Conservation (phyloP, 768 basidiomycete species). For the Calocera viscosa region DNA sequence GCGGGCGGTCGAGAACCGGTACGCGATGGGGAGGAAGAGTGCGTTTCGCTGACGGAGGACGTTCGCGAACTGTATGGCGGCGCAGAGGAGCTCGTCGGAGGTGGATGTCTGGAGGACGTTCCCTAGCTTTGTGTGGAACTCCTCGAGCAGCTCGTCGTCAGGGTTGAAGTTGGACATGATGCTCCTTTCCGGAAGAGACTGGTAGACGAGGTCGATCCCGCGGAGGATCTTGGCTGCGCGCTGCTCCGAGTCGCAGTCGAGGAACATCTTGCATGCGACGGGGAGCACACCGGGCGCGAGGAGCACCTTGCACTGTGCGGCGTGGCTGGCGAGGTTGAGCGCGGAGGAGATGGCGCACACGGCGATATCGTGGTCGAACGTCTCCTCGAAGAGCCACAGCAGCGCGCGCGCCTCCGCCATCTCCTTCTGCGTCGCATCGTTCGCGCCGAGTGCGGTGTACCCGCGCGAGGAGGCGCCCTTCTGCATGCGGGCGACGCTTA, state of each 20-base stretch:
- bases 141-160: not conserved
- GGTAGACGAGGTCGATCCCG: constrained; percentile 2
- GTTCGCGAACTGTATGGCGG: not conserved
- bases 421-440: not conserved
- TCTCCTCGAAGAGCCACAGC: constrained; percentile 1
- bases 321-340: not conserved
- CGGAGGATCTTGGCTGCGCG: not conserved
- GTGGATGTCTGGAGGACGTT: not conserved
- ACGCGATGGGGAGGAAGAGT: not conserved
- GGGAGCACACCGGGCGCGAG: not conserved
- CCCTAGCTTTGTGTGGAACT: not conserved
- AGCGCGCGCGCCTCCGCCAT: not conserved
- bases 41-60: constrained; percentile 3
- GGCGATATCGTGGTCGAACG: constrained; percentile 1
- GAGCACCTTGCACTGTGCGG: not conserved
- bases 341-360: not conserved
- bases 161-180: constrained; percentile 1
- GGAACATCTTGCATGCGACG: not conserved
- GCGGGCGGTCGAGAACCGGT: not conserved
- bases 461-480: not conserved
- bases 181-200: not conserved
- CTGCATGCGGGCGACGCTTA: not conserved
- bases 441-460: not conserved
- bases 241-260: not conserved
- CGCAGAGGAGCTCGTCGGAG: not conserved